Percentiles rank a stretch among this genome's conserved stretches.
These are phyloP conservation scores for Rossbeevera mucosa DNA, from an alignment of 768 basidiomycete species.

Conservation along the genomic window DNA sequence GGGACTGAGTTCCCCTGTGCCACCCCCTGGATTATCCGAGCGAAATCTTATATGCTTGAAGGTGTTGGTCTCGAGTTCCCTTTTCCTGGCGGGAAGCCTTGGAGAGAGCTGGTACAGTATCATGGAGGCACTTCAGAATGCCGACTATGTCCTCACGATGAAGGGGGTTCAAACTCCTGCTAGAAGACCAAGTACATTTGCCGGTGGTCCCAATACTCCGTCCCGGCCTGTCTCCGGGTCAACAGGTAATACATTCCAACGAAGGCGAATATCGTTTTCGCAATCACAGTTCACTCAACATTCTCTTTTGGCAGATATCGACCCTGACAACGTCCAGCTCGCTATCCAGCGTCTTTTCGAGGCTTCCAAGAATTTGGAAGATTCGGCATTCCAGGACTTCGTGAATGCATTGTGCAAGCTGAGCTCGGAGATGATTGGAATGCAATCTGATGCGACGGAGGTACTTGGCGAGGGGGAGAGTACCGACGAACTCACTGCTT, in stretches of 20 bases:
- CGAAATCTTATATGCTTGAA: conserved; percentile 90
- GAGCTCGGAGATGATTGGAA: conserved; percentile 89
- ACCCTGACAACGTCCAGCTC: conserved; percentile 66
- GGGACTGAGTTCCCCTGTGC: conserved; percentile 47
- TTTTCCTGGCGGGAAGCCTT: conserved; percentile 80
- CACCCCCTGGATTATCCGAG: conserved; percentile 76
- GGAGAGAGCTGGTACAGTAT: conserved; percentile 92
- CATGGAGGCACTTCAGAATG: conserved; percentile 89
- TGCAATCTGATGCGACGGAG: conserved; percentile 53
- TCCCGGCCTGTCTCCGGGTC: conserved; percentile 39
- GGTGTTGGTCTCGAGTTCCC: conserved; percentile 68
- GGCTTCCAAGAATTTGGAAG: conserved; percentile 77
- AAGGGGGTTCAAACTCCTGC: conserved; percentile 41
- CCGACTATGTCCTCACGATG: conserved; percentile 81
- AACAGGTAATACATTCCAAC: conserved; percentile 5
- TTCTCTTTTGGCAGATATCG: conserved; percentile 66
- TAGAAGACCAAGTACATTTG: conserved; percentile 32
- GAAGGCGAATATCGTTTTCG: conserved; percentile 12
- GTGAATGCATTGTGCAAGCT: conserved; percentile 73
- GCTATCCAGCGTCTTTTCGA: conserved; percentile 86
- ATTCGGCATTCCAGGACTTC: conserved; percentile 77
- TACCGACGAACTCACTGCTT: conserved; percentile 32
- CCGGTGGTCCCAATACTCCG: conserved; percentile 32
- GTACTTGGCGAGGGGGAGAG: conserved; percentile 29
- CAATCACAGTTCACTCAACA: conserved; percentile 38